Conservation (phyloP, 257 asterid species). For the Craterostigma plantagineum region DNA sequence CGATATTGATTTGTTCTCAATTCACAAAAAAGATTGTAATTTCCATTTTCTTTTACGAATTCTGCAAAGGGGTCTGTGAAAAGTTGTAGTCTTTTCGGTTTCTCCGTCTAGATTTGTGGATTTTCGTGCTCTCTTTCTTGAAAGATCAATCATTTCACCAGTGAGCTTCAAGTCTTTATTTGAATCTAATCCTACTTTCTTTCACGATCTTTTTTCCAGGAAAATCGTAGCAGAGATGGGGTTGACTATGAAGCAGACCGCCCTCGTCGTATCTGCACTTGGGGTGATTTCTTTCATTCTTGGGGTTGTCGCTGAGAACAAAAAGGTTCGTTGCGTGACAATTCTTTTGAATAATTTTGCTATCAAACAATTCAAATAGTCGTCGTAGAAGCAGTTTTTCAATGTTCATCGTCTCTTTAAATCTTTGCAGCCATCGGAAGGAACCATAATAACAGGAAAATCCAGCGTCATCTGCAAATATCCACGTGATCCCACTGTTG, state of each 20-base stretch:
- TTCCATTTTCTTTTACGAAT: no score
- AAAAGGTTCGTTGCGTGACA: constrained; percentile 11
- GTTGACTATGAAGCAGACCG: constrained; percentile 9
- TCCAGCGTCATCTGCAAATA: constrained; percentile 16
- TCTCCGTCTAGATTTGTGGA: no score
- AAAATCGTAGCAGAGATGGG: constrained; percentile 7
- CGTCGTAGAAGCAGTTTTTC: neutral
- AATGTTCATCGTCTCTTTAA: neutral
- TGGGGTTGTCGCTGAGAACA: constrained; percentile 14
- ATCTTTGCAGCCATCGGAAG: constrained; percentile 13
- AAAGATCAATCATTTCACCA: no score
- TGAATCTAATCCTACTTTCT: no score
- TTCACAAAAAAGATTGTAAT: no score
- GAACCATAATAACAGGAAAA: constrained; percentile 10
- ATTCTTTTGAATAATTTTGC: neutral
- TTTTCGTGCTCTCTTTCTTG: no score
- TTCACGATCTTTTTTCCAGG: no score
- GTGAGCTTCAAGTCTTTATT: no score
- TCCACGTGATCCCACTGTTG: constrained; percentile 10
- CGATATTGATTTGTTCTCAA: no score
- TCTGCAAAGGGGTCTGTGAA: no score
- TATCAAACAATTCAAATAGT: neutral
- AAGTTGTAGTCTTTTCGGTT: no score
- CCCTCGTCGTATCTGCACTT: constrained; percentile 10
- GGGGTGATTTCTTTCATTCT: constrained; percentile 13